Base-by-base conservation (phyloP, 2,329 filamentous ascomycete genomes). In the Mycosphaerella sp. region DNA sequence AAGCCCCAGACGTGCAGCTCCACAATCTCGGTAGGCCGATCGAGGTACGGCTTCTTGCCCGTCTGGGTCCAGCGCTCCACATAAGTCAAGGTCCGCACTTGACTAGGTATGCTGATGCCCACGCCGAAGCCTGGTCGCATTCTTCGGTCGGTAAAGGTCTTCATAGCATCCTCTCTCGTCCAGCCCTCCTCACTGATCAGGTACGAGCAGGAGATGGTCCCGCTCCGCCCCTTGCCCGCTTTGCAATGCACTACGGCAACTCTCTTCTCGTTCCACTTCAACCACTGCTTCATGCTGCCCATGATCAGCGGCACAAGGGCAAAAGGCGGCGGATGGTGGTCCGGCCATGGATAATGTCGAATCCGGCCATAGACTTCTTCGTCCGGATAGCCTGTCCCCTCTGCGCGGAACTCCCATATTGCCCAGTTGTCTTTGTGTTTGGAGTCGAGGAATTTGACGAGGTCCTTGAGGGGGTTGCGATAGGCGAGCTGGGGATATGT, bases 381-480 rank as follows among this genome's bases (percentile, higher is more conserved):
- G 65, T 98, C 93, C 0, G 89, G 89, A 64, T 98, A 98, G 1
- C 93, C 93, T 0, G 93, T 96, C 4, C 93, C 93, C 68, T 98
- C 93, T 32, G 89, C 93, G 41, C 93, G 84, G 63, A 98, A 98
- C 71, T 98, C 93, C 89, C 91, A 98, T 63, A 98, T 95, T 2
- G 86, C 83, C 93, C 93, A 98, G 57, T 93, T 75, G 21, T 82
- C 73, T 25, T 79, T 85, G 70, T 98, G 93, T 64, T 89, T 88
- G 40, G 78, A 74, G 70, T 97, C 89, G 56, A 98, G 84, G 68
- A 91, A 98, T 58, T 81, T 79, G 53, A 97, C 88, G 17, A 98
- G 81, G 35, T 85, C 80, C 65, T 94, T 85, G 44, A 95, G 83
- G 0, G 91, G 91, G 66, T 95, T 98, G 65, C 93, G 87, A 71